These are phyloP conservation scores for Cutaneotrichosporon arboriforme DNA, from an alignment of 1,284 basidiomycete species.

Conservation along the genomic window DNA sequence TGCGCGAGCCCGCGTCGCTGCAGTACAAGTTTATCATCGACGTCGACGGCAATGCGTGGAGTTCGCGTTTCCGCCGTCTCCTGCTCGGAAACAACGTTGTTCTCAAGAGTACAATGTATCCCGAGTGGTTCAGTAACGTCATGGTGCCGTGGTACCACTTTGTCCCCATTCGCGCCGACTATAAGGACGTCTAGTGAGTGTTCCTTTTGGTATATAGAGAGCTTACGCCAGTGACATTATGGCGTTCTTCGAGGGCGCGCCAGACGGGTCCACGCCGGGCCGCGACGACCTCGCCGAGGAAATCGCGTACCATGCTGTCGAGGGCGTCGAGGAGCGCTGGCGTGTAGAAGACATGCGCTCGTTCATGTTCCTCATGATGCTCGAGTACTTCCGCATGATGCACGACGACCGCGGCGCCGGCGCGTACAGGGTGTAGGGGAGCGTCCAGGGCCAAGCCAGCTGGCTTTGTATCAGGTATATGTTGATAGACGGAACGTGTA, in stretches of 20 bases:
- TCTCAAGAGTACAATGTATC: conserved; percentile 39
- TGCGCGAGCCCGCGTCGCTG: conserved; percentile 14
- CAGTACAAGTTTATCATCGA: conserved; percentile 49
- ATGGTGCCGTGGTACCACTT: conserved; percentile 47
- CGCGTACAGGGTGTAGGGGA: conserved; percentile 8
- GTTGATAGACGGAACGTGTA: too few relatives aligned
- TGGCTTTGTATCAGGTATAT: too few relatives aligned
- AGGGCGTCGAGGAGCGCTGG: conserved; percentile 46
- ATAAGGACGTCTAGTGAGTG: conserved; percentile 38
- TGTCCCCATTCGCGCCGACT: conserved; percentile 44
- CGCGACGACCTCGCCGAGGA: conserved; percentile 46
- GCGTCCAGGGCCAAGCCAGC: too few relatives aligned
- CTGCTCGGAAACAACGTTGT: conserved; percentile 38
- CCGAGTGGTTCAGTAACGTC: conserved; percentile 34
- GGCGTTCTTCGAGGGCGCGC: conserved; percentile 49
- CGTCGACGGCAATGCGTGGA: conserved; percentile 51
- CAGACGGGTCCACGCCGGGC: conserved; percentile 40
- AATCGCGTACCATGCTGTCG: conserved; percentile 45
- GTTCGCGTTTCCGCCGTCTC: conserved; percentile 43
- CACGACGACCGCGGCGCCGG: conserved; percentile 27
- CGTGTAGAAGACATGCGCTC: conserved; percentile 49
- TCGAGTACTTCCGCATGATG: conserved; percentile 38
- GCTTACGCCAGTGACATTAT: conserved; percentile 39
- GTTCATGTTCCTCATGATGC: conserved; percentile 36
- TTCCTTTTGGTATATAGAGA: background rate